Evolutionary conservation across 331 rosid species (phyloP).

Genomic region (Stylosanthes scabra): DNA sequence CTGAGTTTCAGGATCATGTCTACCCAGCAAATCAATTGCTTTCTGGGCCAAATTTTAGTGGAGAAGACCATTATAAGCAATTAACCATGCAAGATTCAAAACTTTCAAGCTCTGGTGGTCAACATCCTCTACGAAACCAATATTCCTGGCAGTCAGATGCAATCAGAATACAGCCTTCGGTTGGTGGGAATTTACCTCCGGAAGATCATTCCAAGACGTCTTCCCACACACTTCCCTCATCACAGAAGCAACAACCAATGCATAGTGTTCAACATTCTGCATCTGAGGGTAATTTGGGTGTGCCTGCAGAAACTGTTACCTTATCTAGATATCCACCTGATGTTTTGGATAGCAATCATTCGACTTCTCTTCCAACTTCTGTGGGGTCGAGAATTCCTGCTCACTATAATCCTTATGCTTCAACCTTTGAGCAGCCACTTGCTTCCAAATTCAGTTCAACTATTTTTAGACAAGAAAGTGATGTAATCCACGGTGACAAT

Average conservation of each 20-base stretch:
- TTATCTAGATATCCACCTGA: slow-evolving; percentile 62
- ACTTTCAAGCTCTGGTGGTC: slow-evolving; percentile 52
- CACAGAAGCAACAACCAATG: slow-evolving; percentile 62
- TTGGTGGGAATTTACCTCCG: slow-evolving; percentile 53
- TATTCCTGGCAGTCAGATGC: slow-evolving; percentile 53
- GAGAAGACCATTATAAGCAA: slow-evolving; percentile 55
- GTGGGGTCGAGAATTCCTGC: slow-evolving; percentile 68
- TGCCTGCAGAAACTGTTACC: slow-evolving; percentile 58
- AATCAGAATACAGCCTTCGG: slow-evolving; percentile 52
- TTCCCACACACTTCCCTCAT: slow-evolving; percentile 51
- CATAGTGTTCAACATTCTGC: slow-evolving; percentile 53
- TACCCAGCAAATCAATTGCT: slow-evolving; percentile 52
- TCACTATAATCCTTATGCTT: slow-evolving; percentile 83
- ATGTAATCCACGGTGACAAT: slow-evolving; percentile 43
- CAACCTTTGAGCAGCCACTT: slow-evolving; percentile 88
- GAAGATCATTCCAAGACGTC: slow-evolving; percentile 57
- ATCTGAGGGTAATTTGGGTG: slow-evolving; percentile 52
- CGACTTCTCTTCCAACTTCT: slow-evolving; percentile 51
- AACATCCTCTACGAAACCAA: slow-evolving; percentile 55
- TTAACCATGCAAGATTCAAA: slow-evolving; percentile 50
- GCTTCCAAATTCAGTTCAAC: slow-evolving; percentile 69
- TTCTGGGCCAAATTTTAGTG: slow-evolving; percentile 42
- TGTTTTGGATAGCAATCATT: slow-evolving; percentile 55
- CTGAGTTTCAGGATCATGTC: slow-evolving; percentile 54
- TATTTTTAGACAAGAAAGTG: slow-evolving; percentile 58